phyloP scores from a whole-genome alignment of 2,329 filamentous ascomycete genomes.

The Neofusicoccum laricinum region DNA sequence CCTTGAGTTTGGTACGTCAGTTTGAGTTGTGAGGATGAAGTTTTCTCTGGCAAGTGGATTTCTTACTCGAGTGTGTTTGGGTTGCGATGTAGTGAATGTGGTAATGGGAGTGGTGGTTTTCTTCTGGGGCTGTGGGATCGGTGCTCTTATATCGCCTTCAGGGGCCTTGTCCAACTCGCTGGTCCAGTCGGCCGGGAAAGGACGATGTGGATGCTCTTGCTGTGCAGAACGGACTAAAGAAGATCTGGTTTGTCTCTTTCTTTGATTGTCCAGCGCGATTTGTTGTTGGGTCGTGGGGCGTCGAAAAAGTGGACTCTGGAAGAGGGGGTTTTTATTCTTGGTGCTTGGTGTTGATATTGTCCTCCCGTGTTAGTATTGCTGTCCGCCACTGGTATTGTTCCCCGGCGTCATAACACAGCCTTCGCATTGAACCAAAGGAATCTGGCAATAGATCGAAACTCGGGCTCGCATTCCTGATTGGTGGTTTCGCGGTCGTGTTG shows the following conservation, averaged over 20 bases:
- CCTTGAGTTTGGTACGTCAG: not conserved
- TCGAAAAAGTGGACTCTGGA: not conserved
- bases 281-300: not conserved
- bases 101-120: not conserved
- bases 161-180: not conserved
- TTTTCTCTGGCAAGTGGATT: not conserved
- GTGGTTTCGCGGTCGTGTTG: not conserved
- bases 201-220: not conserved
- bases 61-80: not conserved
- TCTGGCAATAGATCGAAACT: not conserved
- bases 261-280: not conserved
- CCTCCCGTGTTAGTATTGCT: not conserved
- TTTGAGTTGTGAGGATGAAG: not conserved
- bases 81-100: not conserved
- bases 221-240: not conserved
- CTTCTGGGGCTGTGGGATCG: not conserved
- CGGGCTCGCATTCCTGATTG: not conserved
- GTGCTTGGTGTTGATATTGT: conserved; percentile 12
- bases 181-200: not conserved
- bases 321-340: not conserved
- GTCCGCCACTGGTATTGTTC: conserved; percentile 1
- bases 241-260: not conserved
- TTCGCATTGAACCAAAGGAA: not conserved
- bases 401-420: not conserved
- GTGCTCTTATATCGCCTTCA: not conserved